A percentile compares a stretch with the other conserved stretches of the same genome.
phyloP scores from a whole-genome alignment of 2,329 filamentous ascomycete species.

The Fusarium poae region DNA sequence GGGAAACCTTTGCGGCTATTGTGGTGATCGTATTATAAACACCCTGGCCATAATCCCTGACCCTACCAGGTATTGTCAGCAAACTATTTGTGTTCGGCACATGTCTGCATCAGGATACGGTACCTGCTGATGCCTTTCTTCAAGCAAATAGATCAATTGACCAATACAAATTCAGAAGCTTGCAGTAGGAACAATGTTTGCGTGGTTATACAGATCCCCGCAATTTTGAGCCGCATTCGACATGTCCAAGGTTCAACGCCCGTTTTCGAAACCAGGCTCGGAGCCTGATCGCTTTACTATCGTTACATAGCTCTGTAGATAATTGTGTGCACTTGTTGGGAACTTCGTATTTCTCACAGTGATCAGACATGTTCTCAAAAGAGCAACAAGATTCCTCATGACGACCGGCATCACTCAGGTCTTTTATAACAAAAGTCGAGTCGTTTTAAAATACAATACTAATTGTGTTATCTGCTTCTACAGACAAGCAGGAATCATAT shows the following conservation, averaged over 20 bases:
- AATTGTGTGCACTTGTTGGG: neutral
- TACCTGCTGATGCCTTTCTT: neutral
- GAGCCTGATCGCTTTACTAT: neutral
- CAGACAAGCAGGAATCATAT: constrained; percentile 33
- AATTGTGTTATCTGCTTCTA: constrained; percentile 39
- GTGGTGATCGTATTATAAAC: neutral
- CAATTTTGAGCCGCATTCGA: constrained; percentile 4
- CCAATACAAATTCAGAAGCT: neutral
- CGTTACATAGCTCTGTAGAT: neutral
- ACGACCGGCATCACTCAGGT: neutral
- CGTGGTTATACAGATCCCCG: constrained; percentile 1
- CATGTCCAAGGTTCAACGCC: neutral
- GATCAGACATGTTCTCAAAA: neutral
- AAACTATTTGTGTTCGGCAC: neutral
- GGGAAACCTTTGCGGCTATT: neutral
- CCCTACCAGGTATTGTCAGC: neutral
- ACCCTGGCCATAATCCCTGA: neutral
- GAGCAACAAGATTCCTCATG: neutral
- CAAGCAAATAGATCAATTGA: neutral
- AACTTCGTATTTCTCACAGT: neutral
- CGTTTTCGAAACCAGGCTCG: constrained; percentile 2
- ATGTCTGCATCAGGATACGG: neutral
- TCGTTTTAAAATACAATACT: constrained; percentile 5
- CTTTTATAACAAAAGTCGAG: neutral
- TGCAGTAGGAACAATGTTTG: no score